Conservation (phyloP, 441 rosid genomes). For the Arabidopsis lyrata region DNA sequence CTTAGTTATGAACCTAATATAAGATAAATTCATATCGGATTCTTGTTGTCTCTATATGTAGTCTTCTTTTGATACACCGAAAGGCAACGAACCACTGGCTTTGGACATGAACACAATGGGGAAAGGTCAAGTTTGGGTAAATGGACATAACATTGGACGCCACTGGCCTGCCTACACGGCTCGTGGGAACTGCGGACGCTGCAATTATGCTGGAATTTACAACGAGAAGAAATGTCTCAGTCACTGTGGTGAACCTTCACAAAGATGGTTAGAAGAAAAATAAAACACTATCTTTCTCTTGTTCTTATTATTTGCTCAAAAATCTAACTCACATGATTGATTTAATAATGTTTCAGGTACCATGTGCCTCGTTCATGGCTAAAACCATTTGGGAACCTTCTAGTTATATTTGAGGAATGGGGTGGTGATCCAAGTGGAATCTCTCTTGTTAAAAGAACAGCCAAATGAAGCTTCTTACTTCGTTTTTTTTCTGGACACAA, state of each 20-base stretch:
- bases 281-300: not conserved
- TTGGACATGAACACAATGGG: constrained; percentile 77
- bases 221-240: constrained; percentile 60
- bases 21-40: not conserved
- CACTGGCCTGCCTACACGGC: constrained; percentile 71
- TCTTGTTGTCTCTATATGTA: constrained; percentile 41
- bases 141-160: constrained; percentile 72
- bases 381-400: constrained; percentile 48
- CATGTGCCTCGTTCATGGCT: no score
- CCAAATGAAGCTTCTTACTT: constrained; percentile 23
- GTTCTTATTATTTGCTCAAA: constrained; percentile 4
- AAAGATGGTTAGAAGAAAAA: constrained; percentile 59
- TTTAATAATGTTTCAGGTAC: no score
- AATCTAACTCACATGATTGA: constrained; percentile 26
- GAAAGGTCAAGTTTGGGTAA: constrained; percentile 74
- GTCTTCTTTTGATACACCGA: constrained; percentile 59
- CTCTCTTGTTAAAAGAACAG: constrained; percentile 49
- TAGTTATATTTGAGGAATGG: constrained; percentile 63
- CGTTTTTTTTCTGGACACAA: no score
- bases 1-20: not conserved
- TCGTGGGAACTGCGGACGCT: constrained; percentile 51
- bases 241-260: constrained; percentile 63
- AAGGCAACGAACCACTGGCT: constrained; percentile 62
- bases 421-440: constrained; percentile 60
- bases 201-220: constrained; percentile 64